A percentile compares a stretch with the other conserved stretches of the same genome.
These are phyloP conservation scores for Magnolia sinica DNA, from an alignment of 164 flowering plant genomes.

Conservation along the genomic window DNA sequence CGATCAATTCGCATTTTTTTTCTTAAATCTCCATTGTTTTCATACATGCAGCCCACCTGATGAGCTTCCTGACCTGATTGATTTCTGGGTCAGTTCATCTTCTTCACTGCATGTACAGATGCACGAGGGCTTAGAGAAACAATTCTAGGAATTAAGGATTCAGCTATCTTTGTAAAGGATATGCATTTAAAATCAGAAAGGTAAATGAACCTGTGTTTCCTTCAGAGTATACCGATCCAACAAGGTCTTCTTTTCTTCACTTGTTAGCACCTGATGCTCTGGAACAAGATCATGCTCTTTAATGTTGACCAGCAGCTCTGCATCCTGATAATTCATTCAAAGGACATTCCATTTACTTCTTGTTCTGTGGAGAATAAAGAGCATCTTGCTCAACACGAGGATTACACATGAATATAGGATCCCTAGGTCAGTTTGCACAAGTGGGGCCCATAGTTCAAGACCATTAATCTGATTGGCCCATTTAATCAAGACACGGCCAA, in stretches of 20 bases:
- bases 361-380: no score
- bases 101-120: no score
- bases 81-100: no score
- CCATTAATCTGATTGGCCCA: no score
- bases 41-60: no score
- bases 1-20: no score
- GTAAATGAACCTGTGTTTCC: conserved; percentile 77
- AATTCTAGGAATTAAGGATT: not conserved
- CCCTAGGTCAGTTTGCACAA: no score
- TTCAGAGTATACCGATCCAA: conserved; percentile 76
- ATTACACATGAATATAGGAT: not conserved
- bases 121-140: not conserved
- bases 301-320: conserved; percentile 75
- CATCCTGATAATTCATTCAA: conserved; percentile 37
- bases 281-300: conserved; percentile 87
- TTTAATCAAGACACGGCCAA: no score
- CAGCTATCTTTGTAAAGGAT: not conserved
- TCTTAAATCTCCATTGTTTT: no score
- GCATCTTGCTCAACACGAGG: conserved; percentile 7
- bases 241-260: conserved; percentile 74
- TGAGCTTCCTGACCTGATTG: no score
- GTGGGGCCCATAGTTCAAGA: no score
- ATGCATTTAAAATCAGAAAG: not conserved
- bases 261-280: conserved; percentile 73
- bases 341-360: no score